Base-by-base conservation (phyloP, 129 eudicot genomes). In the Tagetes erecta region DNA sequence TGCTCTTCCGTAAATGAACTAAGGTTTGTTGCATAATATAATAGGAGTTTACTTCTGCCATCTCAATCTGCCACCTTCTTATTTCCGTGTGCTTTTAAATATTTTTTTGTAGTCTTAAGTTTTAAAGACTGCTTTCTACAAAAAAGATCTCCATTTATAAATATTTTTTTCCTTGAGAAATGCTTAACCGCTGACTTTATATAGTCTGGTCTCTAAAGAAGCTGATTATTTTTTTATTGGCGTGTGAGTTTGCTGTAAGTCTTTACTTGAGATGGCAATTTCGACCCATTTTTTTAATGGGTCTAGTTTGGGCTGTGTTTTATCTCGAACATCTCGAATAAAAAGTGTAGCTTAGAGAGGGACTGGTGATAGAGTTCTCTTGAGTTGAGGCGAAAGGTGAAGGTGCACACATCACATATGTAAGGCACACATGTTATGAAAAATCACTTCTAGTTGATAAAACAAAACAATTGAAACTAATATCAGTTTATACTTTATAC, bases 1-100 rank as follows among this genome's bases (percentile, higher is more conserved):
- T 87, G 88, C 67, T 88, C 96, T 57, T 88, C 96, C 65, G 81
- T 87, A 68, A 67, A 50, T 33, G 80, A 85, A 64, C 77, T 92
- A 42, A 92, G 97, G 97, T 92, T 74, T 60, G 88, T 74, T 47
- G 55, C 76, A 77, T 70, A 67, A 8, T 3, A 31, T 58, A 37
- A 7, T 77, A 44, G 4, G 3, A 76, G 7, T 67, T 37, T 38
- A 50, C 30, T 10, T 30, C 14, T 51, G 40, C 20, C 9, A 49
- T 34, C 34, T 30, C 27, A 13, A 12, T 35, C 53, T 30, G 40
- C 14, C 9, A 13, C 30, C 3, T 44, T 10, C 36, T 47, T 20
- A n/a, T 27, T 49, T 33, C 20, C 1, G 13, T 12, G 3, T 50
- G 8, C 37, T 13, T 51, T 49, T 37, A 50, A 75, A 10, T 51